These are phyloP conservation scores for Yamadazyma spencermartinsiae DNA, from an alignment of 1,139 yeast species.

Conservation along the genomic window DNA sequence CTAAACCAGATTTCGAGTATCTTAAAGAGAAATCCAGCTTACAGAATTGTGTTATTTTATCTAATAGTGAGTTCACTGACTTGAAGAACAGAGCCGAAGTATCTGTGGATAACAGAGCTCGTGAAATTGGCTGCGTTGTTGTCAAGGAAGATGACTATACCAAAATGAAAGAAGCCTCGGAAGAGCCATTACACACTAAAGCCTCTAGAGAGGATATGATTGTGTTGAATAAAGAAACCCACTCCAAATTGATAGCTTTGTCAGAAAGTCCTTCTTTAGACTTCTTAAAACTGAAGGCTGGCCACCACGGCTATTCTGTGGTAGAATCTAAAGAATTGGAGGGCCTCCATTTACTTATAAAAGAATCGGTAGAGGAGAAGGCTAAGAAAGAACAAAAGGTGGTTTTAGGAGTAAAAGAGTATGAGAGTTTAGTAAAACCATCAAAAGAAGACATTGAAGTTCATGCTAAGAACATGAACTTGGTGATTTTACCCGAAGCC, in stretches of 20 bases:
- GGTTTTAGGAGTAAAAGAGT: conserved; percentile 20
- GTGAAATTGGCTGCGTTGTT: conserved; percentile 23
- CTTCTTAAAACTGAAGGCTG: conserved; percentile 17
- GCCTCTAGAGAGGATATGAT: conserved; percentile 19
- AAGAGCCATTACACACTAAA: conserved; percentile 22
- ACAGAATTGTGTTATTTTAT: conserved; percentile 22
- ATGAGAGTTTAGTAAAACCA: conserved; percentile 19
- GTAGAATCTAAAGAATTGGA: conserved; percentile 20
- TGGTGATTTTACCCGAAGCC: conserved; percentile 19
- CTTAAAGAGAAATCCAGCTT: conserved; percentile 6
- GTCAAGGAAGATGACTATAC: conserved; percentile 11
- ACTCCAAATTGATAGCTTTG: conserved; percentile 10
- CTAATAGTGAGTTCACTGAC: conserved; percentile 15
- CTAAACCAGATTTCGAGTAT: conserved; percentile 1
- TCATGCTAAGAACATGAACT: conserved; percentile 19
- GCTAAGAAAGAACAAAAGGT: conserved; percentile 21
- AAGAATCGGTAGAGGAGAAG: conserved; percentile 18
- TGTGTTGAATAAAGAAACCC: conserved; percentile 18
- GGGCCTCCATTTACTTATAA: not conserved
- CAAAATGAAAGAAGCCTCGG: conserved; percentile 9
- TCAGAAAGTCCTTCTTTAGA: conserved; percentile 23
- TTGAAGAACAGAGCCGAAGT: conserved; percentile 8
- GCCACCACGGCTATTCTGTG: conserved; percentile 16
- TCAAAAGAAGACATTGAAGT: conserved; percentile 18
- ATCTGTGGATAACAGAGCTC: conserved; percentile 20